A percentile compares a stretch with the other conserved stretches of the same genome.
Conservation (phyloP, 2,329 filamentous ascomycete genomes). For the Iodosphaeria phyllophila region DNA sequence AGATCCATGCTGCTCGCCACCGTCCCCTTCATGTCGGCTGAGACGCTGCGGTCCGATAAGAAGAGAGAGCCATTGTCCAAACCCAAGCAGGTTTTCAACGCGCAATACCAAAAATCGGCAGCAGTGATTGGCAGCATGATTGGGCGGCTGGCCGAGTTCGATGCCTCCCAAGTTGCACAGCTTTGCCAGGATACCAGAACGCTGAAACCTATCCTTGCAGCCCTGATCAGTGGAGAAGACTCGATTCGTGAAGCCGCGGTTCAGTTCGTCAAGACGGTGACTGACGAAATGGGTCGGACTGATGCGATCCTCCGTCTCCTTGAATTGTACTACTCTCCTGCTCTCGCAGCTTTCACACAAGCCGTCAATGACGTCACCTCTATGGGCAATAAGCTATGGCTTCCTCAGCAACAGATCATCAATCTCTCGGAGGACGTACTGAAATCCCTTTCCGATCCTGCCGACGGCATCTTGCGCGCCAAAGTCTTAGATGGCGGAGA, state of each 20-base stretch:
- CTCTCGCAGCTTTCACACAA: constrained; percentile 24
- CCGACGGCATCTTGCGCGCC: constrained; percentile 34
- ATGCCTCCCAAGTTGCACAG: constrained; percentile 44
- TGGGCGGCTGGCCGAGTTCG: constrained; percentile 62
- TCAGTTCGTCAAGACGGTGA: constrained; percentile 68
- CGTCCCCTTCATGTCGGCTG: constrained; percentile 52
- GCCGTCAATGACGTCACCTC: constrained; percentile 6
- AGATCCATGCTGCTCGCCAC: constrained; percentile 55
- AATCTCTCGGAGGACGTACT: constrained; percentile 39
- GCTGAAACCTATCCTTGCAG: constrained; percentile 56
- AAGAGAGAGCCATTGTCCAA: constrained; percentile 23
- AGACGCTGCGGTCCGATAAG: constrained; percentile 46
- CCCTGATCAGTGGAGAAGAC: constrained; percentile 65
- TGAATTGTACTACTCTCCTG: constrained; percentile 22
- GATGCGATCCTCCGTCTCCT: constrained; percentile 30
- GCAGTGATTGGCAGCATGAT: constrained; percentile 54
- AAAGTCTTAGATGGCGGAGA: constrained; percentile 40
- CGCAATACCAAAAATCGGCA: constrained; percentile 37
- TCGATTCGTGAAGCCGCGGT: constrained; percentile 64
- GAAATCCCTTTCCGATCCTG: constrained; percentile 34
- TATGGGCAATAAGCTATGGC: constrained; percentile 28
- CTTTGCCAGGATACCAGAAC: constrained; percentile 51
- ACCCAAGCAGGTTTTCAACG: constrained; percentile 56
- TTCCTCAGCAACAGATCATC: constrained; percentile 35
- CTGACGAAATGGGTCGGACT: constrained; percentile 38